Conservation (phyloP, 768 basidiomycete genomes). For the Tricholomella constricta region DNA sequence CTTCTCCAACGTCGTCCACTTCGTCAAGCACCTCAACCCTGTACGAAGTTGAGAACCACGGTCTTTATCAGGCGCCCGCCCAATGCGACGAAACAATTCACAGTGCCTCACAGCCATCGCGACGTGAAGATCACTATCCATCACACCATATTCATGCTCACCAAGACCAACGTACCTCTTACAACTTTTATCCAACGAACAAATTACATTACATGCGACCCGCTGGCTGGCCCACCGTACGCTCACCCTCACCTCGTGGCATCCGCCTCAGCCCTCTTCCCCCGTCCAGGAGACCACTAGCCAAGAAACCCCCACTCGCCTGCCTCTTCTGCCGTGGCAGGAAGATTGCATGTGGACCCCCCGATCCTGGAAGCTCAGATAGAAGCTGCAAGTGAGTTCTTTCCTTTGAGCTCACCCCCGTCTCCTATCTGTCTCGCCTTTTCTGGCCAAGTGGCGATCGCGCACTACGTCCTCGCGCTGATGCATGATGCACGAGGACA, state of each 20-base stretch:
- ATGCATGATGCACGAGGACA: constrained; percentile 8
- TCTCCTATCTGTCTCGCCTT: constrained; percentile 8
- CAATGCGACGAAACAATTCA: background rate
- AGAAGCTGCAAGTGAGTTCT: constrained; percentile 66
- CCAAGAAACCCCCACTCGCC: constrained; percentile 63
- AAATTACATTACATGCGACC: constrained; percentile 4
- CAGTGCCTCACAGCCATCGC: background rate
- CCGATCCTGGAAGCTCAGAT: constrained; percentile 51
- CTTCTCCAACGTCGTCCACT: constrained; percentile 1
- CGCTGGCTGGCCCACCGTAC: constrained; percentile 15
- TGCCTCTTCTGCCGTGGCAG: constrained; percentile 68
- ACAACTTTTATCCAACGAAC: constrained; percentile 8
- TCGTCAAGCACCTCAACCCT: constrained; percentile 5
- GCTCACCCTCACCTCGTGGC: constrained; percentile 19
- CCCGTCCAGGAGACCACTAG: constrained; percentile 29
- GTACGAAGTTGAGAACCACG: background rate
- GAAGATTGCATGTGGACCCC: constrained; percentile 71
- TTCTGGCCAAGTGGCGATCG: constrained; percentile 3
- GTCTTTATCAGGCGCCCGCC: background rate
- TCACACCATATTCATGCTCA: constrained; percentile 2
- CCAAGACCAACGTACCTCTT: background rate
- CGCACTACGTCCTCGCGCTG: constrained; percentile 11
- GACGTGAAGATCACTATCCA: background rate
- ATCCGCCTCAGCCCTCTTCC: constrained; percentile 29
- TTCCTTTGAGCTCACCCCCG: background rate